These are phyloP conservation scores for Saccharomyces mikatae DNA, from an alignment of 805 yeast genomes.

Conservation along the genomic window DNA sequence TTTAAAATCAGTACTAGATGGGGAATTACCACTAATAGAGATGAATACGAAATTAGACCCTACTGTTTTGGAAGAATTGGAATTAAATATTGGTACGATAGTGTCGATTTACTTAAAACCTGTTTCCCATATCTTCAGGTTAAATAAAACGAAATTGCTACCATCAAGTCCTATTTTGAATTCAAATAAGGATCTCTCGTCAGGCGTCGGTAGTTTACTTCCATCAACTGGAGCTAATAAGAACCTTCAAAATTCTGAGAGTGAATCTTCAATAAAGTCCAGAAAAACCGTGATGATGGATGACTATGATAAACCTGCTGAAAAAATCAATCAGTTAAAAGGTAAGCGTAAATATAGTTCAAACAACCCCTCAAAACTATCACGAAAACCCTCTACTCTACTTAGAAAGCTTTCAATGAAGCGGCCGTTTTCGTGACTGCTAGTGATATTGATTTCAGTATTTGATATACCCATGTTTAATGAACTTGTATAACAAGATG, in stretches of 20 bases:
- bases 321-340: conserved; percentile 30
- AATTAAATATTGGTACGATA: conserved; percentile 70
- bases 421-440: conserved; percentile 14
- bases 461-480: neutral
- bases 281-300: conserved; percentile 22
- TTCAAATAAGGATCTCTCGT: conserved; percentile 11
- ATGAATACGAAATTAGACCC: conserved; percentile 68
- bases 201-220: neutral
- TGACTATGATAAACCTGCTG: conserved; percentile 35
- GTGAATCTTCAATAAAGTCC: neutral
- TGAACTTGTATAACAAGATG: neutral
- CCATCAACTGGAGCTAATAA: neutral
- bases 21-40: conserved; percentile 54
- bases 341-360: conserved; percentile 28
- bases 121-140: conserved; percentile 67
- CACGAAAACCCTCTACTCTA: conserved; percentile 30
- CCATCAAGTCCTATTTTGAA: conserved; percentile 44
- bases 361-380: conserved; percentile 24
- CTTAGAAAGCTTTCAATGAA: conserved; percentile 30
- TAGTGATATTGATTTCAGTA: neutral
- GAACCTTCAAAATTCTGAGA: neutral
- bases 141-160: conserved; percentile 44
- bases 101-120: conserved; percentile 83
- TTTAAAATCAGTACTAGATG: conserved; percentile 48
- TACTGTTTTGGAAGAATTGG: conserved; percentile 66